phyloP scores from a whole-genome alignment of 2,329 filamentous ascomycete species.

The Colletotrichum paranaense region DNA sequence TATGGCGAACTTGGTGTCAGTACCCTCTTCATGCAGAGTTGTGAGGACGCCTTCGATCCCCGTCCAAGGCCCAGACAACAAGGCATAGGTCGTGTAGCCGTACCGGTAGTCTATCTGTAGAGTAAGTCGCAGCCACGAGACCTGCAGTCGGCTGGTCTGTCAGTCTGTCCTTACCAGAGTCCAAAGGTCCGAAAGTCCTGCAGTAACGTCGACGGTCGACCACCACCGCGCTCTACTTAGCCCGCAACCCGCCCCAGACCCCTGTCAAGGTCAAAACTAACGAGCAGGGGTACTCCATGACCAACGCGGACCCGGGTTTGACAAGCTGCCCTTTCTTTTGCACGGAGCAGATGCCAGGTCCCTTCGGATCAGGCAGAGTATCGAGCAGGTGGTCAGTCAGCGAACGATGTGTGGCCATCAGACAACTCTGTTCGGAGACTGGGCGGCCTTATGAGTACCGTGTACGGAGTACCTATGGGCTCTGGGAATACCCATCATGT shows the following conservation, averaged over 20 bases:
- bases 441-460: too few species aligned
- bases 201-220: slow-evolving; percentile 4
- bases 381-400: neutral
- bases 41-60: neutral
- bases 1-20: neutral
- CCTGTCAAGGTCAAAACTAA: slow-evolving; percentile 27
- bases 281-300: slow-evolving; percentile 21
- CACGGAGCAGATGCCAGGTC: slow-evolving; percentile 8
- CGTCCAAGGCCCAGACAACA: neutral
- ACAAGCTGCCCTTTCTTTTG: slow-evolving; percentile 18
- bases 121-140: neutral
- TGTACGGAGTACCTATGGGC: too few species aligned
- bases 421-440: neutral
- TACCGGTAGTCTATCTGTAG: neutral
- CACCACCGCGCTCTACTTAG: slow-evolving; percentile 4
- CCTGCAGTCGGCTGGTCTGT: slow-evolving; percentile 9
- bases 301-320: slow-evolving; percentile 21
- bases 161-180: slow-evolving; percentile 2
- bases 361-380: neutral
- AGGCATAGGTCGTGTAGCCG: too few species aligned
- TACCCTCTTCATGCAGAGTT: neutral
- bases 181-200: slow-evolving; percentile 12
- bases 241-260: neutral
- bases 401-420: neutral
- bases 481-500: neutral